Evolutionary conservation across 1,284 basidiomycete genomes (phyloP).

Genomic region (Apiotrichum brassicae): DNA sequence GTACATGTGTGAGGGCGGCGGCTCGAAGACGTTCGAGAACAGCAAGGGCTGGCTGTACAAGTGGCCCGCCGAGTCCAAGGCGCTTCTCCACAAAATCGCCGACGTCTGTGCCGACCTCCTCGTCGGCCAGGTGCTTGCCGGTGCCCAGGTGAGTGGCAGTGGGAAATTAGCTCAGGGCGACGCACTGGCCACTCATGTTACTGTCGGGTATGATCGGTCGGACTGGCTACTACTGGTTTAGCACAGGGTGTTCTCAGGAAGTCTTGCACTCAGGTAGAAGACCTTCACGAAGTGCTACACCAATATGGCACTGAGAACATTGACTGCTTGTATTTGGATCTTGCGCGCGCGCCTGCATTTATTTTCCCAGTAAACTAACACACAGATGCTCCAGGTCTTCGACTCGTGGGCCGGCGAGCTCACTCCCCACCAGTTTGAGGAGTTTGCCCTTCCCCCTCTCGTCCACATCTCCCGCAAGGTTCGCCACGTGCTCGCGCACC

Average conservation of each 20-base stretch:
- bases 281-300: no score
- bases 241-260: no score
- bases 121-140: conserved; percentile 83
- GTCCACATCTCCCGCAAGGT: conserved; percentile 53
- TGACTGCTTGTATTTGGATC: no score
- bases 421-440: conserved; percentile 71
- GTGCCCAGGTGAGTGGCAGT: conserved; percentile 66
- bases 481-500: conserved; percentile 54
- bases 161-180: no score
- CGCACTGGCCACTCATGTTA: no score
- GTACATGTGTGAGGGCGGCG: conserved; percentile 95
- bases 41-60: conserved; percentile 88
- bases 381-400: conserved; percentile 84
- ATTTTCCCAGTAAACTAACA: no score
- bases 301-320: no score
- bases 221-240: no score
- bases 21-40: conserved; percentile 78
- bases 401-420: conserved; percentile 92
- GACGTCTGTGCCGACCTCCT: conserved; percentile 79
- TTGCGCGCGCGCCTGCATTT: no score
- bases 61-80: conserved; percentile 72
- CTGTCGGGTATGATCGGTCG: no score
- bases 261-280: no score
- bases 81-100: conserved; percentile 68
- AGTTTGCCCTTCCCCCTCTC: conserved; percentile 52